phyloP scores from a whole-genome alignment of 805 yeast genomes.

The Naumovozyma baii region DNA sequence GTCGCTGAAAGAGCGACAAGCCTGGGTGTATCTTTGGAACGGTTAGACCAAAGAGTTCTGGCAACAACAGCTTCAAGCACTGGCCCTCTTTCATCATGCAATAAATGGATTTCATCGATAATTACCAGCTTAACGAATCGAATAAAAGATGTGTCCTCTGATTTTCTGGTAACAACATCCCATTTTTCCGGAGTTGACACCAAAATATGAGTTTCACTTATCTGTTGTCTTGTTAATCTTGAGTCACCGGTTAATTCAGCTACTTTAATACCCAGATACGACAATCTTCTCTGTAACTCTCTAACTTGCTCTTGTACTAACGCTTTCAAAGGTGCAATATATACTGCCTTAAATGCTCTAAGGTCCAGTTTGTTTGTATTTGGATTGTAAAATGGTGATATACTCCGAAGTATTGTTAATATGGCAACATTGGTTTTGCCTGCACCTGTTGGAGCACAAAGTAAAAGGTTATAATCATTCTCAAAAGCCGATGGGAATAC shows the following conservation, averaged over 20 bases:
- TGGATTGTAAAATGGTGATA: constrained; percentile 42
- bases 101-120: constrained; percentile 84
- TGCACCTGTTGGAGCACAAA: constrained; percentile 98
- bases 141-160: constrained; percentile 54
- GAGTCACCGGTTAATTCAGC: constrained; percentile 89
- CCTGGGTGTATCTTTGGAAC: constrained; percentile 44
- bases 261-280: constrained; percentile 56
- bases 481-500: constrained; percentile 73
- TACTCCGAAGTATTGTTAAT: constrained; percentile 58
- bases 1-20: constrained; percentile 88
- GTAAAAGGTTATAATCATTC: constrained; percentile 58
- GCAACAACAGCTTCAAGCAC: constrained; percentile 83
- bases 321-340: constrained; percentile 89
- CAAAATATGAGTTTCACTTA: constrained; percentile 66
- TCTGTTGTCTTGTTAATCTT: constrained; percentile 63
- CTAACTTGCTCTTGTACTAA: constrained; percentile 90
- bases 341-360: constrained; percentile 63
- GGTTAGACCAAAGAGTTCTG: constrained; percentile 44
- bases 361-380: constrained; percentile 42
- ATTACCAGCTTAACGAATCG: constrained; percentile 60
- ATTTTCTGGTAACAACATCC: constrained; percentile 90
- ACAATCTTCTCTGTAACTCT: constrained; percentile 65
- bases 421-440: constrained; percentile 97
- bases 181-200: constrained; percentile 96
- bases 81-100: constrained; percentile 94